These are phyloP conservation scores for Acanthamoeba lenticulata DNA, from an alignment of 208 protist genomes.

Conservation along the genomic window DNA sequence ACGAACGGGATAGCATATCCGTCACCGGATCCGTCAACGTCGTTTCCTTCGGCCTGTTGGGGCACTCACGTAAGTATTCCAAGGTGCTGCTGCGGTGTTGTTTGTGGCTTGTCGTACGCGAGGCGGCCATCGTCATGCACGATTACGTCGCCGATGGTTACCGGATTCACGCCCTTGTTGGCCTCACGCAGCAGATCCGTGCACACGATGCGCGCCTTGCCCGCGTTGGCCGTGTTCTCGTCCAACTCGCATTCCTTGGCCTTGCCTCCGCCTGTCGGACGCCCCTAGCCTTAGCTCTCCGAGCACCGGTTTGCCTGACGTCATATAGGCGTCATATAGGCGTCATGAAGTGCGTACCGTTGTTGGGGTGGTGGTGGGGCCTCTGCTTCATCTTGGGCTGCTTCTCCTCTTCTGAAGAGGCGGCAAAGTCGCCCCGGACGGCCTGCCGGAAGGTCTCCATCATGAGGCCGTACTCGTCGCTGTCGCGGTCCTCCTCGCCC, in stretches of 20 bases:
- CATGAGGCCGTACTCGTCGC: conserved; percentile 57
- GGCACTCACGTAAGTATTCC: neutral
- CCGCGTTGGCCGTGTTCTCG: no score
- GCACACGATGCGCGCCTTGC: neutral
- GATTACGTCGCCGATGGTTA: conserved; percentile 53
- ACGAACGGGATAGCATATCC: conserved; percentile 51
- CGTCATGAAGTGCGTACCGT: neutral
- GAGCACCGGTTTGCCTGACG: neutral
- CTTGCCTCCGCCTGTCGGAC: neutral
- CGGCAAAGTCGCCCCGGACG: neutral
- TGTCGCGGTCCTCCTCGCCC: conserved; percentile 32
- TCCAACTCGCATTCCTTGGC: neutral
- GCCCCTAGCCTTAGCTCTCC: neutral
- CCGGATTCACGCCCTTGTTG: conserved; percentile 34
- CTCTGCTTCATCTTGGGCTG: neutral
- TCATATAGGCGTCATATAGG: neutral
- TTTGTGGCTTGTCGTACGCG: neutral
- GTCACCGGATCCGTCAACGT: conserved; percentile 35
- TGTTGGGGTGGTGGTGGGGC: neutral
- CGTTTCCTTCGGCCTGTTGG: neutral
- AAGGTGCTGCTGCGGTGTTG: neutral
- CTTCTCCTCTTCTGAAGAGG: neutral
- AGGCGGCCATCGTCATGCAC: neutral
- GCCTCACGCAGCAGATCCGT: neutral
- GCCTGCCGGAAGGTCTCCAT: neutral